Evolutionary conservation across 2,329 filamentous ascomycete genomes (phyloP).

Genomic region (Venturia pyrina): DNA sequence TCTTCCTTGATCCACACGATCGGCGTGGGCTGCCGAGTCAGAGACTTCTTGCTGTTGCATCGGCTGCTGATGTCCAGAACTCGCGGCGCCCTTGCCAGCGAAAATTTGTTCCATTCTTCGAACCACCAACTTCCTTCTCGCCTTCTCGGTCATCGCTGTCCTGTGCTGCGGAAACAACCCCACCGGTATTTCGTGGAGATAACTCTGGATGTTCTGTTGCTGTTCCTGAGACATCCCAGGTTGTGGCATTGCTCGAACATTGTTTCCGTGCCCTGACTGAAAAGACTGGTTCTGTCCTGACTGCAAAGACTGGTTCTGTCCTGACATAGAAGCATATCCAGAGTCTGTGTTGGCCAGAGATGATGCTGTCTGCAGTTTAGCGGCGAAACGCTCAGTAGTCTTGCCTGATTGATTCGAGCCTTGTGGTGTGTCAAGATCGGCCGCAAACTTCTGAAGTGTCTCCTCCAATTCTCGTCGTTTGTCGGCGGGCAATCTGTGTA

Average conservation of each 20-base stretch:
- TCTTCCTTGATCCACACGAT: conserved; percentile 31
- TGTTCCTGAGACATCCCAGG: conserved; percentile 13
- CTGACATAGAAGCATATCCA: conserved; percentile 53
- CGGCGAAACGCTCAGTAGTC: background rate
- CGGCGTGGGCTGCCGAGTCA: conserved; percentile 40
- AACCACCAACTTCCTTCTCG: conserved; percentile 69
- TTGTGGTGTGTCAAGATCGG: conserved; percentile 40
- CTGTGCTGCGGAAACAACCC: conserved; percentile 54
- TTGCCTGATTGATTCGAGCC: conserved; percentile 15
- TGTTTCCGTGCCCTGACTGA: conserved; percentile 23
- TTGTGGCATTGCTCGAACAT: background rate
- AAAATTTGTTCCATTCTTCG: conserved; percentile 71
- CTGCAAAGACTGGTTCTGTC: conserved; percentile 32
- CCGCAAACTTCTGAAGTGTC: conserved; percentile 60
- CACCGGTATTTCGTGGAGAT: conserved; percentile 62
- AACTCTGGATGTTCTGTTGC: conserved; percentile 45
- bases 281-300: conserved; percentile 29
- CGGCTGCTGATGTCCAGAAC: conserved; percentile 37
- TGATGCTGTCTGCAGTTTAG: conserved; percentile 45
- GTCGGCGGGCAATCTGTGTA: conserved; percentile 60
- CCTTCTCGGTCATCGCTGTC: conserved; percentile 53
- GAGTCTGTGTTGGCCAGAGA: conserved; percentile 43
- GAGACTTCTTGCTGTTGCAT: conserved; percentile 50
- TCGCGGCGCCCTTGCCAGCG: conserved; percentile 51
- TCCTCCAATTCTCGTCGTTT: conserved; percentile 72